Evolutionary conservation across 352 stramenopile genomes (phyloP).

Genomic region (Pythium periplocum): DNA sequence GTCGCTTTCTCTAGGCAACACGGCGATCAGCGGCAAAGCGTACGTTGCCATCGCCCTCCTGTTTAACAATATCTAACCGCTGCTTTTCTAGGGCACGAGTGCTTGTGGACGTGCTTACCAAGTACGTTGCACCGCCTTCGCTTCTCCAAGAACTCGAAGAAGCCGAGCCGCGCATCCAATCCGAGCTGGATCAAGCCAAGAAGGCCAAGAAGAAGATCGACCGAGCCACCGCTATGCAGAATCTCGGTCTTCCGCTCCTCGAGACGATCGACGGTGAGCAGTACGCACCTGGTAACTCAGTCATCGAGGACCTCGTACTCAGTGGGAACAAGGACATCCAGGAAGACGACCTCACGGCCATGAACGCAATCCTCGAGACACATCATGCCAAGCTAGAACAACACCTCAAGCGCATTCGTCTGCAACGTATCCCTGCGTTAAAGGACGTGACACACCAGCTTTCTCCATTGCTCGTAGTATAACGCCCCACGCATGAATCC

Average conservation of each 20-base stretch:
- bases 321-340: slow-evolving; percentile 54
- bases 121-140: slow-evolving; percentile 43
- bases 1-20: slow-evolving; percentile 65
- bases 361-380: slow-evolving; percentile 33
- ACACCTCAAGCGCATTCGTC: slow-evolving; percentile 57
- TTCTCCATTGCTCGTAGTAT: no score
- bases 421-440: slow-evolving; percentile 45
- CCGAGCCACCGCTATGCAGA: slow-evolving; percentile 34
- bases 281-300: slow-evolving; percentile 50
- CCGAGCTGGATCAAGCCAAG: slow-evolving; percentile 65
- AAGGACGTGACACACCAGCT: no score
- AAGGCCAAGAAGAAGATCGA: slow-evolving; percentile 83
- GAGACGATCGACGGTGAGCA: slow-evolving; percentile 48
- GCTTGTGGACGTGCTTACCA: slow-evolving; percentile 18
- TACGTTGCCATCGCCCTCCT: slow-evolving; percentile 10
- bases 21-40: slow-evolving; percentile 39
- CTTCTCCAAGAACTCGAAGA: slow-evolving; percentile 52
- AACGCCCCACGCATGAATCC: no score
- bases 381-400: slow-evolving; percentile 35
- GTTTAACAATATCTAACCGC: neutral
- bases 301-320: slow-evolving; percentile 54
- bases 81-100: neutral
- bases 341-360: slow-evolving; percentile 23
- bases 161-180: slow-evolving; percentile 62
- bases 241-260: slow-evolving; percentile 51